Percentiles rank a stretch among this genome's conserved stretches.
phyloP scores from a whole-genome alignment of 768 basidiomycete species.

The Podaxis sp. region DNA sequence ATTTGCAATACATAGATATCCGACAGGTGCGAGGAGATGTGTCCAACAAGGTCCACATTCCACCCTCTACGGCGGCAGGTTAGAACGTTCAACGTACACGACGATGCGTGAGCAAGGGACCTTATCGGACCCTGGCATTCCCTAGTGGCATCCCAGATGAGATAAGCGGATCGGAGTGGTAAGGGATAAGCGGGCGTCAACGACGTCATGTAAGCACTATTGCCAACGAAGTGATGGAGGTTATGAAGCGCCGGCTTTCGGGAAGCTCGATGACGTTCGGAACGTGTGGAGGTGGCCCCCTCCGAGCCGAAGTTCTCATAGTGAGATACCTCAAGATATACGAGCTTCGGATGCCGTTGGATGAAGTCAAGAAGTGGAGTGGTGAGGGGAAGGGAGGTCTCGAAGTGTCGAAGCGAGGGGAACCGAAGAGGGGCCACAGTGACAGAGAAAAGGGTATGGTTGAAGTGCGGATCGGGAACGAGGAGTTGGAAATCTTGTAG shows the following conservation, averaged over 20 bases:
- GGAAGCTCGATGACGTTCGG: not conserved
- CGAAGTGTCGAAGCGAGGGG: constrained; percentile 32
- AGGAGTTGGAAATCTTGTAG: constrained; percentile 32
- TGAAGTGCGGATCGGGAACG: constrained; percentile 31
- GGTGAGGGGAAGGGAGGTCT: constrained; percentile 34
- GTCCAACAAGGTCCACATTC: constrained; percentile 38
- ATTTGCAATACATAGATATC: constrained; percentile 33
- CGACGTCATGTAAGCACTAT: constrained; percentile 30
- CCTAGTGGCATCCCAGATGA: constrained; percentile 35
- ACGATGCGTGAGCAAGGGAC: constrained; percentile 32
- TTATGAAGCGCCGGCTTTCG: constrained; percentile 23
- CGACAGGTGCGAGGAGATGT: constrained; percentile 32
- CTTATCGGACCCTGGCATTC: constrained; percentile 30
- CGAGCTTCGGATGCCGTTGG: constrained; percentile 33
- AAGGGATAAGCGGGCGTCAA: constrained; percentile 24
- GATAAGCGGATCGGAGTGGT: constrained; percentile 34
- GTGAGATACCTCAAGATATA: constrained; percentile 35
- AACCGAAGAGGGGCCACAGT: constrained; percentile 19
- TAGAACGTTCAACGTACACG: constrained; percentile 32
- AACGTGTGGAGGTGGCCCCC: not conserved
- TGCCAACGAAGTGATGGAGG: constrained; percentile 38
- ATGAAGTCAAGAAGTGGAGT: constrained; percentile 31
- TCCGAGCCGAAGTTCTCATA: constrained; percentile 24
- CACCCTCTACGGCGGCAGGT: constrained; percentile 37
- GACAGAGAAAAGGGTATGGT: constrained; percentile 20